Percentiles rank a stretch among this genome's conserved stretches.
Evolutionary conservation across 148 eudicot genomes (phyloP).

Genomic region (Mesembryanthemum crystallinum): DNA sequence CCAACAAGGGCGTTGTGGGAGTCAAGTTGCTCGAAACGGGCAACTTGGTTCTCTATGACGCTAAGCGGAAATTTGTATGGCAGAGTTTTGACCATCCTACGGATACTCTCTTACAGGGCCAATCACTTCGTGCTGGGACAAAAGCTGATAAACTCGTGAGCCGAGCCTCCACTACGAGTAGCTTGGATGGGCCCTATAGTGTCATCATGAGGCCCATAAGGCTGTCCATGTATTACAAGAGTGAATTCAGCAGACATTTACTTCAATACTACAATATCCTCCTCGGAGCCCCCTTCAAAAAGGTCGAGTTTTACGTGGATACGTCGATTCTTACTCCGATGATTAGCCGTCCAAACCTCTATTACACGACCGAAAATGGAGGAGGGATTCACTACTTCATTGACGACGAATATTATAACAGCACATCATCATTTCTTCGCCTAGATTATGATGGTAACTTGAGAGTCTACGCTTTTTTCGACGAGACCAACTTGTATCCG

Average conservation of each 20-base stretch:
- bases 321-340: background rate
- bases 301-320: background rate
- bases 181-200: slow-evolving; percentile 21
- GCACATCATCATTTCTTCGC: slow-evolving; percentile 36
- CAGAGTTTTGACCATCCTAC: slow-evolving; percentile 32
- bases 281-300: background rate
- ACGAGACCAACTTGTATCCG: slow-evolving; percentile 8
- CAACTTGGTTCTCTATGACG: slow-evolving; percentile 23
- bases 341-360: background rate
- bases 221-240: slow-evolving; percentile 19
- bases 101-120: slow-evolving; percentile 27
- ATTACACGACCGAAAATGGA: background rate
- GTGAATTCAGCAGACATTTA: slow-evolving; percentile 1
- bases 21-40: slow-evolving; percentile 23
- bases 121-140: slow-evolving; percentile 1
- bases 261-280: slow-evolving; percentile 2
- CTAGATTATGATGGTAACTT: slow-evolving; percentile 39
- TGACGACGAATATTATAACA: slow-evolving; percentile 24
- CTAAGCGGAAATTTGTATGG: slow-evolving; percentile 16
- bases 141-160: slow-evolving; percentile 14
- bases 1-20: slow-evolving; percentile 23
- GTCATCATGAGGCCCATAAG: slow-evolving; percentile 2
- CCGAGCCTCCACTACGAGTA: background rate
- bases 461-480: slow-evolving; percentile 28
- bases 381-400: background rate